Conservation (phyloP, 208 protist genomes). For the Trypanosoma conorhini region DNA sequence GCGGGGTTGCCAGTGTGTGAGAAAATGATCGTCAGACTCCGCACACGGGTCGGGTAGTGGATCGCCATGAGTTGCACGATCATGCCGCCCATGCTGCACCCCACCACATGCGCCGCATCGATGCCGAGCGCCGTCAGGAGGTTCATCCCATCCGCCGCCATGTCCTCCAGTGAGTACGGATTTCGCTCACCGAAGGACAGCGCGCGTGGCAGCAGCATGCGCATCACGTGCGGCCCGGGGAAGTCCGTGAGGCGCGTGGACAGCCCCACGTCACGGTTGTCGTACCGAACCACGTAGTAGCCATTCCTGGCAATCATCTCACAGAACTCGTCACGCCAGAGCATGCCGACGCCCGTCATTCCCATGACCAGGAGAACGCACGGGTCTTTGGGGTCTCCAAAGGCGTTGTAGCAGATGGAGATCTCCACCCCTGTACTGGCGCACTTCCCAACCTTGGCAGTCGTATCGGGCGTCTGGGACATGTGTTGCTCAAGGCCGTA, state of each 20-base stretch:
- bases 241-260: conserved; percentile 61
- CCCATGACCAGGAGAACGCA: conserved; percentile 74
- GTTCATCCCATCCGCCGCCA: conserved; percentile 64
- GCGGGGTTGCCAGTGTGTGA: conserved; percentile 51
- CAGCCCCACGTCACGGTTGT: conserved; percentile 74
- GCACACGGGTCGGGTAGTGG: conserved; percentile 49
- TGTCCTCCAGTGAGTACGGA: conserved; percentile 67
- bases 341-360: conserved; percentile 34
- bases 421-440: conserved; percentile 54
- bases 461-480: conserved; percentile 35
- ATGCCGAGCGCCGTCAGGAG: conserved; percentile 58
- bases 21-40: conserved; percentile 58
- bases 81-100: conserved; percentile 80
- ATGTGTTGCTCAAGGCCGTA: background rate
- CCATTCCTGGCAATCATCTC: conserved; percentile 42
- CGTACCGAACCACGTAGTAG: conserved; percentile 79
- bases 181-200: conserved; percentile 36
- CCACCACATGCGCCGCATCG: conserved; percentile 64
- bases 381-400: conserved; percentile 57
- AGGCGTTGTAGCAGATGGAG: conserved; percentile 77
- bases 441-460: conserved; percentile 60
- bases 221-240: conserved; percentile 34
- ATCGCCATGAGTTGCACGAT: conserved; percentile 77
- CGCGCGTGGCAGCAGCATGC: conserved; percentile 48
- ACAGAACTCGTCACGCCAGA: conserved; percentile 39